Evolutionary conservation across 176 grass and related monocot genomes (phyloP).

Genomic region (Metroxylon sagu): DNA sequence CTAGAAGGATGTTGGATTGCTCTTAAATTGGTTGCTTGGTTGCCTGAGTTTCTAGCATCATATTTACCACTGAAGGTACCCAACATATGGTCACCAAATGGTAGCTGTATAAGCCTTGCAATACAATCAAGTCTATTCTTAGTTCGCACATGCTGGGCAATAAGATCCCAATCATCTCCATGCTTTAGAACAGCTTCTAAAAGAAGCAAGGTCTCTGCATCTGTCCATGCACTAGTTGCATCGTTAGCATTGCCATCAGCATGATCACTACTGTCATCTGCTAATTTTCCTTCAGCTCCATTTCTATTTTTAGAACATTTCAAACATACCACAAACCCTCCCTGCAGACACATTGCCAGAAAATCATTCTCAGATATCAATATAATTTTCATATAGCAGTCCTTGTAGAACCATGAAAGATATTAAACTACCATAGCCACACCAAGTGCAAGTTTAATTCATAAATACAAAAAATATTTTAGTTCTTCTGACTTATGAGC

Average conservation of each 20-base stretch:
- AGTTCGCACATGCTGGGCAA: constrained; percentile 83
- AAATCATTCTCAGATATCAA: background rate
- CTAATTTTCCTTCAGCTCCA: constrained; percentile 27
- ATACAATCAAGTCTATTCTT: constrained; percentile 94
- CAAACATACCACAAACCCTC: constrained; percentile 52
- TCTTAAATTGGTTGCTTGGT: constrained; percentile 31
- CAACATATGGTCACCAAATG: constrained; percentile 90
- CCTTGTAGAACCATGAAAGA: background rate
- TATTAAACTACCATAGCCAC: too few relatives aligned
- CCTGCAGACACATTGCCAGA: constrained; percentile 35
- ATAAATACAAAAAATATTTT: too few relatives aligned
- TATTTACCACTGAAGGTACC: constrained; percentile 47
- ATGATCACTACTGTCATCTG: constrained; percentile 22
- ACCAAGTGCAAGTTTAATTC: too few relatives aligned
- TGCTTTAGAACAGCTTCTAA: constrained; percentile 96
- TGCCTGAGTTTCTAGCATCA: constrained; percentile 32
- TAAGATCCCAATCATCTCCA: constrained; percentile 99
- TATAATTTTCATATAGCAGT: background rate
- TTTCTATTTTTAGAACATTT: constrained; percentile 60
- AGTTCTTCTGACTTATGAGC: too few relatives aligned
- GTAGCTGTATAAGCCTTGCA: constrained; percentile 86
- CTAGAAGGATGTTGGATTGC: constrained; percentile 28
- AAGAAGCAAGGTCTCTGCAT: constrained; percentile 80
- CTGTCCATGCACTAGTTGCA: constrained; percentile 56
- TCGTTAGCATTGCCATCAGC: constrained; percentile 17